Base-by-base conservation (phyloP, 139 green algal genomes). In the Closterium sp. region DNA sequence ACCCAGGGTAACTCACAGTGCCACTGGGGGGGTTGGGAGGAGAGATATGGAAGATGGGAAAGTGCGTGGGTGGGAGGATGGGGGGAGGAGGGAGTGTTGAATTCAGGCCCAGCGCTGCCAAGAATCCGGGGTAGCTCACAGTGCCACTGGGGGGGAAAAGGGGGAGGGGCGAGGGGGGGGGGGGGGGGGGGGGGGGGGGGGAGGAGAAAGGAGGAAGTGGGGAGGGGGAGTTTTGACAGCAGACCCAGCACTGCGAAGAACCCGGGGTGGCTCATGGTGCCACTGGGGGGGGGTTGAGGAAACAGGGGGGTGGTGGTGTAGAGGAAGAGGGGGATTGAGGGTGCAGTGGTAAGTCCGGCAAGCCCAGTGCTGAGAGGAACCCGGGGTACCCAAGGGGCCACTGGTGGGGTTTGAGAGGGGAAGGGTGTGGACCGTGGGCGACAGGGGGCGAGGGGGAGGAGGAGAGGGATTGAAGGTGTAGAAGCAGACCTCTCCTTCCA, bases 1-100 rank as follows among this genome's bases (percentile, higher is more conserved):
- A 93, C 88, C 88, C 91, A 9, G 38, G 34, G 6, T 92, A 31
- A 7, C 86, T 93, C 28, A 93, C 38, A 9, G 27, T 22, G 45
- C 91, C 91, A 31, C 91, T 93, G 91, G 30, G 73, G 31, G 31
- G 30, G 24, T 11, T 50, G 30, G 27, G 22, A 21, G 31, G 86
- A 90, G 2, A 21, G 87, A n/a, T 19, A 86, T 6, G 19, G 86
- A 27, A 62, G 86, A n/a, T 11, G 86, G 31, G 86, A 2, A 31
- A 62, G 29, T 24, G 31, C 22, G 29, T 11, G 9, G 4, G 86
- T n/a, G 31, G 31, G 4, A 31, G 86, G 86, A 22, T 22, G 19
- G n/a, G 86, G 24, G 31, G 19, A 62, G 70, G 86, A 62, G 86
- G 29, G 31, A 21, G 86, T 38, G 32, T 38, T 38, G 32, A 38